These are phyloP conservation scores for Cornus suecica DNA, from an alignment of 148 eudicot genomes.

Conservation along the genomic window DNA sequence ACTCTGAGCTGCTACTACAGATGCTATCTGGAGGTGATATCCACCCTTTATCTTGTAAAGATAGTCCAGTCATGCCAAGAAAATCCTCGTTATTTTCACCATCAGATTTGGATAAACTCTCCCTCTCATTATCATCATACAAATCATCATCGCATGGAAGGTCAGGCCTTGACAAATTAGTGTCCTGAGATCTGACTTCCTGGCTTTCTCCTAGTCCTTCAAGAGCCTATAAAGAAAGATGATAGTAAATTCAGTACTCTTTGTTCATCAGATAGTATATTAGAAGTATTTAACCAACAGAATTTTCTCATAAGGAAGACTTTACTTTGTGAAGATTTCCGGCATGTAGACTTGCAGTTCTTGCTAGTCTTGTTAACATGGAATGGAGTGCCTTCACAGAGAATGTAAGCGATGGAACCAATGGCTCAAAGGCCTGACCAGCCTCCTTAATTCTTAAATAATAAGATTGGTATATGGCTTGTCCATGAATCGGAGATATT, in stretches of 20 bases:
- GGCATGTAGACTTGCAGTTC: slow-evolving; percentile 89
- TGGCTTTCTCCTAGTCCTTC: slow-evolving; percentile 84
- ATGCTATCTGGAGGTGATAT: slow-evolving; percentile 89
- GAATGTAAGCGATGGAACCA: slow-evolving; percentile 62
- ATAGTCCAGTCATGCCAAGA: slow-evolving; percentile 26
- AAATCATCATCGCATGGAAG: slow-evolving; percentile 36
- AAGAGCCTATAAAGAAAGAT: slow-evolving; percentile 58
- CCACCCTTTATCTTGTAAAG: slow-evolving; percentile 72
- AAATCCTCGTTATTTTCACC: slow-evolving; percentile 39
- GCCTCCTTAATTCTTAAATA: slow-evolving; percentile 66
- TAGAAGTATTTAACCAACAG: not conserved
- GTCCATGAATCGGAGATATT: slow-evolving; percentile 92
- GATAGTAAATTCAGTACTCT: slow-evolving; percentile 1
- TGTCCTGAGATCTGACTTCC: slow-evolving; percentile 59
- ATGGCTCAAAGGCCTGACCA: slow-evolving; percentile 57
- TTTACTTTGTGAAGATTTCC: slow-evolving; percentile 93
- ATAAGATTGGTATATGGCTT: slow-evolving; percentile 94
- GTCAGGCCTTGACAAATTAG: slow-evolving; percentile 46
- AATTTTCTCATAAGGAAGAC: not conserved
- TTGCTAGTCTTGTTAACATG: slow-evolving; percentile 71
- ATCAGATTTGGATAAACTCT: slow-evolving; percentile 30
- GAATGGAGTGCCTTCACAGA: slow-evolving; percentile 84
- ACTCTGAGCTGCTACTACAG: slow-evolving; percentile 54
- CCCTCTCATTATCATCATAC: slow-evolving; percentile 43
- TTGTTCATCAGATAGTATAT: not conserved